Percentiles rank a stretch among this genome's conserved stretches.
Conservation (phyloP, 2,329 filamentous ascomycete genomes). For the Botrytis paeoniae region DNA sequence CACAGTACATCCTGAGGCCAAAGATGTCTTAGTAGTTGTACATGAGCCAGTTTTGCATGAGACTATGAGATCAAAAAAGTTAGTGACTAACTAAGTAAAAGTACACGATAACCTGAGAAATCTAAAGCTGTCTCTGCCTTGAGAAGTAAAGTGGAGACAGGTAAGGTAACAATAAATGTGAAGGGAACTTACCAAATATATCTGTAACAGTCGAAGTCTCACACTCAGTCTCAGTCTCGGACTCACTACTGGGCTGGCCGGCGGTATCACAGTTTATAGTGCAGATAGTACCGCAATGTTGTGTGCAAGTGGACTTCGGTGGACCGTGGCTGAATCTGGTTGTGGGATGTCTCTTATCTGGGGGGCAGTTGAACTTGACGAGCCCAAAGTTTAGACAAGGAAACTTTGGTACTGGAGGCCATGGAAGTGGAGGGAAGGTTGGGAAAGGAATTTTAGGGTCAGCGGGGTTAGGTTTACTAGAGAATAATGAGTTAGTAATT, state of each 20-base stretch:
- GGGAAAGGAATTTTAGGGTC: not conserved
- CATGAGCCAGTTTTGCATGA: not conserved
- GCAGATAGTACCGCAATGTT: not conserved
- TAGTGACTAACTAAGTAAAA: not conserved
- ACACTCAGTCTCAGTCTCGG: not conserved
- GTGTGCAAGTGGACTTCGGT: not conserved
- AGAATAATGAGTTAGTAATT: not conserved
- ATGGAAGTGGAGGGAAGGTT: not conserved
- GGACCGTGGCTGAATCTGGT: not conserved
- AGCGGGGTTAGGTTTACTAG: not conserved
- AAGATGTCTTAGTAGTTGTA: not conserved
- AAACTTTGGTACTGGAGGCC: not conserved
- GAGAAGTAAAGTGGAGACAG: not conserved
- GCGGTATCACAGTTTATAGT: not conserved
- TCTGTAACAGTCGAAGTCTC: slow-evolving; percentile 2
- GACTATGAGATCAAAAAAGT: not conserved
- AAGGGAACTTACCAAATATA: not conserved
- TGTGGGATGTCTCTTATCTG: not conserved
- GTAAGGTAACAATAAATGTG: not conserved
- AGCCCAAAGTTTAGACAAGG: not conserved
- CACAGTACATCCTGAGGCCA: not conserved
- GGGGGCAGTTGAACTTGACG: not conserved
- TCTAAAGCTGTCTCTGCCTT: not conserved
- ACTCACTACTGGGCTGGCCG: not conserved
- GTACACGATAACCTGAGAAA: not conserved